Evolutionary conservation across 352 stramenopile species (phyloP), one percentile per base, ranked within the genome.

Genomic region (Phytophthora constricta): DNA sequence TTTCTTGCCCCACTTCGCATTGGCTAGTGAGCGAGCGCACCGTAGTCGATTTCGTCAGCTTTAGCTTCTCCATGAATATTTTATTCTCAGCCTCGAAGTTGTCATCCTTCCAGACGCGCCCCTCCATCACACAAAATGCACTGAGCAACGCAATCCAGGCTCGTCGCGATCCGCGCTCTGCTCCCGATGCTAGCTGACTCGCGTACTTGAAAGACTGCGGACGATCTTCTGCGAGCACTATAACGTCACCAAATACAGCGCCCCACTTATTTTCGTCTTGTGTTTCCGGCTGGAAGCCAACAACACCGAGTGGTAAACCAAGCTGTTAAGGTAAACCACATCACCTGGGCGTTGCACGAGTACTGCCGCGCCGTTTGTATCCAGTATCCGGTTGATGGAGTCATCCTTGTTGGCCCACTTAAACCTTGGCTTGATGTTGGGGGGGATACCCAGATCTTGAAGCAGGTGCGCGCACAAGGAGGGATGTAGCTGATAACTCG

Each of bases 181-280:
- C 20, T n/a, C 45, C 45, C 9, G 43, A 63, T 11, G 43, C 43
- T 33, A 16, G 11, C n/a, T 37, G 20, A 16, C 43, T 63, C 4
- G 23, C 23, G 16, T 56, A 63, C 20, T 41, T 47, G 22, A 55
- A 63, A 16, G 28, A 63, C 5, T 55, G 20, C 0, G 53, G 14
- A 4, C 27, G 27, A 45, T 60, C 43, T 16, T 14, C 20, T 37
- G 11, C 56, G 9, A 27, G 25, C 16, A 64, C 57, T 14, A 57
- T 31, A 14, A 64, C 26, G 19, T 52, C 23, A 5, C 34, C 46
- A 41, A 64, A 50, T 25, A 51, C 43, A 8, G 22, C 46, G 14
- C 33, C 46, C 34, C 25, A 57, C 16, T 22, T 33, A 9, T 58
- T 41, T 33, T 49, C 26, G 5, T 50, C 10, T 23, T 0, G 7